Percentiles rank a stretch among this genome's conserved stretches.
Conservation (phyloP, 176 grass and related monocot species). For the Oryza officinalis region DNA sequence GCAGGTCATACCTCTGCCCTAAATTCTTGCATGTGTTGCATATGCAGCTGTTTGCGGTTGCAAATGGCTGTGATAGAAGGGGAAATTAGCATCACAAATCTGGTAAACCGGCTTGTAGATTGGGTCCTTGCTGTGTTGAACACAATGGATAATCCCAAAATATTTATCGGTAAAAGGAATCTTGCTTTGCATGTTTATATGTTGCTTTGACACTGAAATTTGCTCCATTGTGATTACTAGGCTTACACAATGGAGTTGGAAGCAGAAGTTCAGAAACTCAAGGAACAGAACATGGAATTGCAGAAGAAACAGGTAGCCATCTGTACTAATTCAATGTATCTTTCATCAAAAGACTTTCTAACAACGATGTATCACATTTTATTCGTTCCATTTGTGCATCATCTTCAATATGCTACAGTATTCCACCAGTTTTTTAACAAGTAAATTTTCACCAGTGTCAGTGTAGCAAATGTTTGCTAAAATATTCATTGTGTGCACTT, state of each 20-base stretch:
- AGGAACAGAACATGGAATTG: slow-evolving; percentile 64
- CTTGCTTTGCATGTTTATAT: neutral
- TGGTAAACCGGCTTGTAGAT: slow-evolving; percentile 2
- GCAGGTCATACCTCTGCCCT: slow-evolving; percentile 51
- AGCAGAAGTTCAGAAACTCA: slow-evolving; percentile 82
- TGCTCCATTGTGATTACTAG: slow-evolving; percentile 36
- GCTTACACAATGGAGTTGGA: slow-evolving; percentile 86
- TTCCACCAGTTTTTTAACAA: neutral
- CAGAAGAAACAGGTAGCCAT: slow-evolving; percentile 67
- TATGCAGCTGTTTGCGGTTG: slow-evolving; percentile 1
- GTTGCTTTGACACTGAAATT: neutral
- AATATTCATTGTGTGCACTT: neutral
- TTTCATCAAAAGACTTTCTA: neutral
- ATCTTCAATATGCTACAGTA: neutral
- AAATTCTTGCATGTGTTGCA: slow-evolving; percentile 27
- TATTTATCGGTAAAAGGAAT: slow-evolving; percentile 1
- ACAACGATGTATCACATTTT: neutral
- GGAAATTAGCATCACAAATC: neutral
- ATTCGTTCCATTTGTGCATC: neutral
- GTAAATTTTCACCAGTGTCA: neutral
- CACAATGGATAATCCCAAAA: neutral
- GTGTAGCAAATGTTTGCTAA: neutral
- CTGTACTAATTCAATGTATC: neutral
- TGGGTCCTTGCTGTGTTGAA: slow-evolving; percentile 5
- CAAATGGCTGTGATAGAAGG: slow-evolving; percentile 10